Evolutionary conservation across 495 filamentous ascomycete species (phyloP).

Genomic region (Tuber borchii): DNA sequence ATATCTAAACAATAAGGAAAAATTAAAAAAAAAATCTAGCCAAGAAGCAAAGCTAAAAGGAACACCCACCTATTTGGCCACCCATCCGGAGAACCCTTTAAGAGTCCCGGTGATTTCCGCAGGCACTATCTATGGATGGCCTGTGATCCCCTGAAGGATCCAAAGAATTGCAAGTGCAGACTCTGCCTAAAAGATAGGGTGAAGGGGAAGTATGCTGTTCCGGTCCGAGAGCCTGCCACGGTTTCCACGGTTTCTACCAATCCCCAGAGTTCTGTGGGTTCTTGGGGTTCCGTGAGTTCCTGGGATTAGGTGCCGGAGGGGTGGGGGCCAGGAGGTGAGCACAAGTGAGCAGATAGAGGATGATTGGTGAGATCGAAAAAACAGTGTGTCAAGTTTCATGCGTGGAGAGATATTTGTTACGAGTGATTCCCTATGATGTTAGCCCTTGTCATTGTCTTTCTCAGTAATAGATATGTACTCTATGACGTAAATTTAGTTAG

Average conservation of each 20-base stretch:
- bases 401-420: not conserved
- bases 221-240: too few relatives aligned
- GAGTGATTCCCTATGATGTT: not conserved
- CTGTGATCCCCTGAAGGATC: not conserved
- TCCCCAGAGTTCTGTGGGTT: too few relatives aligned
- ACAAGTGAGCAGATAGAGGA: too few relatives aligned
- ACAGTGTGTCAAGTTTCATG: too few relatives aligned
- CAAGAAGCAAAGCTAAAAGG: conserved; percentile 7
- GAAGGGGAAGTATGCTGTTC: not conserved
- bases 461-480: not conserved
- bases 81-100: conserved; percentile 52
- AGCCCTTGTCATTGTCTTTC: not conserved
- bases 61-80: conserved; percentile 59
- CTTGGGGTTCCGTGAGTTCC: too few relatives aligned
- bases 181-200: not conserved
- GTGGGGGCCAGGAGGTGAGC: not conserved
- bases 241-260: too few relatives aligned
- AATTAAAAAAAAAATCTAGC: not conserved
- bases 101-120: conserved; percentile 56
- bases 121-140: conserved; percentile 43
- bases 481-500: not conserved
- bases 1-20: not conserved
- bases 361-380: not conserved
- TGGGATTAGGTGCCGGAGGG: too few relatives aligned
- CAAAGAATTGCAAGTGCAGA: not conserved